Evolutionary conservation across 202 grass and related monocot species (phyloP).

Genomic region (Musa balbisiana): DNA sequence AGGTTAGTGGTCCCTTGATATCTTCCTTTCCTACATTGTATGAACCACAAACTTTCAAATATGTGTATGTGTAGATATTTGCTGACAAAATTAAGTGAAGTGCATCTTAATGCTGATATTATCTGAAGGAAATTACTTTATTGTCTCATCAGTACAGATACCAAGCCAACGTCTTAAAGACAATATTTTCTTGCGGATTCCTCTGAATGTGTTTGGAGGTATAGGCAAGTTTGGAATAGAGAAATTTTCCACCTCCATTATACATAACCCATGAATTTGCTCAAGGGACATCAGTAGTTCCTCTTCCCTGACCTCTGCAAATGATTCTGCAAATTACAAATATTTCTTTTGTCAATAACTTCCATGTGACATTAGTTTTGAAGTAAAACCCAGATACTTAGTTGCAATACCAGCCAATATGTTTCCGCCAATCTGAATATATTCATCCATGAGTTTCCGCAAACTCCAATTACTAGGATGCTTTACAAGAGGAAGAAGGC

Average conservation of each 20-base stretch:
- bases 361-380: neutral
- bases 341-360: constrained; percentile 7
- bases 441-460: constrained; percentile 67
- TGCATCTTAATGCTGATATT: constrained; percentile 3
- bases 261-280: constrained; percentile 37
- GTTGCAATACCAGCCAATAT: constrained; percentile 39
- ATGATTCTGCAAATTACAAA: constrained; percentile 51
- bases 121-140: constrained; percentile 47
- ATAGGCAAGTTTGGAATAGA: constrained; percentile 61
- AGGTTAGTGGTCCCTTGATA: constrained; percentile 60
- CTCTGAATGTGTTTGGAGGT: constrained; percentile 67
- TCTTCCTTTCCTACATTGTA: constrained; percentile 63
- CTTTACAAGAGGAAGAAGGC: constrained; percentile 36
- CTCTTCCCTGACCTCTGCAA: constrained; percentile 42
- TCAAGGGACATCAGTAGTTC: constrained; percentile 58
- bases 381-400: too few relatives aligned
- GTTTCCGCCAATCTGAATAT: constrained; percentile 46
- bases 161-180: constrained; percentile 66
- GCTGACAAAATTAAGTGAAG: neutral
- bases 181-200: constrained; percentile 73
- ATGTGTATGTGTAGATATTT: neutral
- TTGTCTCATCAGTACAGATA: constrained; percentile 74
- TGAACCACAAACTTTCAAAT: neutral
- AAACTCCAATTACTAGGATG: constrained; percentile 63
- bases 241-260: constrained; percentile 42